A percentile compares a stretch with the other conserved stretches of the same genome.
Conservation (phyloP, 2,329 filamentous ascomycete genomes). For the Neospermospora avenae region DNA sequence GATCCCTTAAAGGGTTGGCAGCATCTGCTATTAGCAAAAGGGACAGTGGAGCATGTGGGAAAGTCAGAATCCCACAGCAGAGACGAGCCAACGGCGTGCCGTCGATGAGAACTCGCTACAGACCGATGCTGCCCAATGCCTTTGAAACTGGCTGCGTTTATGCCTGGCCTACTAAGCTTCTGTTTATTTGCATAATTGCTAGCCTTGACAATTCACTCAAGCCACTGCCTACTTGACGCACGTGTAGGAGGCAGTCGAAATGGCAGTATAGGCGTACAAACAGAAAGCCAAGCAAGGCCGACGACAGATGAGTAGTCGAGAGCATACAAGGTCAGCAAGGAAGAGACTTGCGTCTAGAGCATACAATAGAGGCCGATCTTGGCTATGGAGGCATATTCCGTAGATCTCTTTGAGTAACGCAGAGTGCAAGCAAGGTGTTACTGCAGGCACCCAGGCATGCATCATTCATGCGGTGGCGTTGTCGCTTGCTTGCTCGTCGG, state of each 20-base stretch:
- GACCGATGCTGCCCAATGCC: conserved; percentile 5
- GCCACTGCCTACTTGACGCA: too few species aligned
- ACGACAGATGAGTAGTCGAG: background rate
- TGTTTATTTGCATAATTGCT: conserved; percentile 5
- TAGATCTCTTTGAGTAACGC: background rate
- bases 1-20: conserved; percentile 21
- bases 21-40: conserved; percentile 15
- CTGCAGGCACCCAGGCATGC: background rate
- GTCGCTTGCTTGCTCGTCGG: background rate
- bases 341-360: background rate
- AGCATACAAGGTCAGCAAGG: background rate
- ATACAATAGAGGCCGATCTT: background rate
- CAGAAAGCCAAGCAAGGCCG: too few species aligned
- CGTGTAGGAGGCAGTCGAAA: too few species aligned
- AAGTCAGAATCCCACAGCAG: conserved; percentile 9
- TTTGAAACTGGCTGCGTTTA: conserved; percentile 12
- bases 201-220: background rate
- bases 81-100: background rate
- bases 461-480: conserved; percentile 2
- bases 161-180: conserved; percentile 16
- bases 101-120: background rate
- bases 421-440: background rate
- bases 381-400: background rate
- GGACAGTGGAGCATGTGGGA: conserved; percentile 4
- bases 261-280: background rate